Percentiles rank a stretch among this genome's conserved stretches.
These are phyloP conservation scores for Hymenoscyphus occultus DNA, from an alignment of 2,329 filamentous ascomycete species.

Conservation along the genomic window DNA sequence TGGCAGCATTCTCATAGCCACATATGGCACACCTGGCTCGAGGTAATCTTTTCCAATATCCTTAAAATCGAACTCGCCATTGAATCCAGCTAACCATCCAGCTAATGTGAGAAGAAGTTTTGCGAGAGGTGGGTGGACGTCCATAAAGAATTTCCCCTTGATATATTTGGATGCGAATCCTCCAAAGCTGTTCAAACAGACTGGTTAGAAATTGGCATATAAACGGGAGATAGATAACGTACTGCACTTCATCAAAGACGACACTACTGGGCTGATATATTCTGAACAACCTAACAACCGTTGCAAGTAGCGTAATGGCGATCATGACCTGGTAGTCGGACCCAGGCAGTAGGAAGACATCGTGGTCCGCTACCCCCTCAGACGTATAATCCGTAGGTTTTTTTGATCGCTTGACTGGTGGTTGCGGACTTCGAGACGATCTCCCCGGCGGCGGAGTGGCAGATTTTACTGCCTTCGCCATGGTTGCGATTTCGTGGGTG, in stretches of 20 bases:
- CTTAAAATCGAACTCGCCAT: conserved; percentile 97
- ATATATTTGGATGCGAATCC: conserved; percentile 99
- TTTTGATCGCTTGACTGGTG: conserved; percentile 19
- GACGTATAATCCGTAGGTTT: conserved; percentile 62
- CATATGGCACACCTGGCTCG: conserved; percentile 91
- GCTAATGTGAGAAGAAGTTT: conserved; percentile 96
- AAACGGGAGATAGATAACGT: conserved; percentile 43
- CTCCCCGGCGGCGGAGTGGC: conserved; percentile 20
- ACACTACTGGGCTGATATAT: conserved; percentile 96
- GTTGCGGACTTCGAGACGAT: conserved; percentile 17
- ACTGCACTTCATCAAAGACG: conserved; percentile 99
- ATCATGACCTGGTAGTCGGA: conserved; percentile 80
- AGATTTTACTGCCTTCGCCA: conserved; percentile 31
- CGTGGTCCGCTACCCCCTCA: conserved; percentile 80
- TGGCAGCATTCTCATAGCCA: conserved; percentile 93
- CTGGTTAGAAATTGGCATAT: conserved; percentile 21
- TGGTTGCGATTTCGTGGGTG: conserved; percentile 20
- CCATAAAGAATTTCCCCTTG: conserved; percentile 99
- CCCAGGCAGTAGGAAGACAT: conserved; percentile 81
- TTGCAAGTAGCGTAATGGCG: conserved; percentile 69
- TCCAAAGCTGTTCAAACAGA: conserved; percentile 66
- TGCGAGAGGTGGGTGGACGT: conserved; percentile 95
- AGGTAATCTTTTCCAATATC: conserved; percentile 99
- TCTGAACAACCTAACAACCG: conserved; percentile 82
- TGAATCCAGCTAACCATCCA: conserved; percentile 91